Percentiles rank a stretch among this genome's conserved stretches.
Conservation (phyloP, 345 rosid genomes). For the Eucalyptus brandiana region DNA sequence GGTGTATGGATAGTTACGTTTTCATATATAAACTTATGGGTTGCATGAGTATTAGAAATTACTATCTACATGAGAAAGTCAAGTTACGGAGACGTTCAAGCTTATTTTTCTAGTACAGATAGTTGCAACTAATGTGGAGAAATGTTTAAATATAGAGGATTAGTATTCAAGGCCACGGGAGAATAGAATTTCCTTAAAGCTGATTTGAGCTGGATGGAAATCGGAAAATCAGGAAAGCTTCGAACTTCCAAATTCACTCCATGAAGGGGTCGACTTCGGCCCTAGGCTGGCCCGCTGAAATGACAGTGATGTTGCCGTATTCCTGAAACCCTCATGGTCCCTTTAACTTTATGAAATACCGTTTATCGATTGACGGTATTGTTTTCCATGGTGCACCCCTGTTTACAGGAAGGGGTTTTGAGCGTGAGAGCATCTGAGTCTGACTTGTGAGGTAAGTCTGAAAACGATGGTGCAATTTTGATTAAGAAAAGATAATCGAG, state of each 20-base stretch:
- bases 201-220: not conserved
- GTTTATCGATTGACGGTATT: not conserved
- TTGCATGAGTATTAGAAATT: not conserved
- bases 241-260: not conserved
- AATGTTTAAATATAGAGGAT: not conserved
- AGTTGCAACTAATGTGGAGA: not conserved
- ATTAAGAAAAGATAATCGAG: not conserved
- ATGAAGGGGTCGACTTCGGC: not conserved
- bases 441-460: not conserved
- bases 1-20: not conserved
- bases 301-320: not conserved
- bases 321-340: not conserved
- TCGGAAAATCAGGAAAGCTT: not conserved
- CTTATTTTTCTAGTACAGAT: not conserved
- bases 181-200: not conserved
- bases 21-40: not conserved
- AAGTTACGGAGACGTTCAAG: not conserved
- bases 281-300: not conserved
- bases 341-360: not conserved
- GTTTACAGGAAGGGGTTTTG: not conserved
- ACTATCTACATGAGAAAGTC: not conserved
- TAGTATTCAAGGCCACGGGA: not conserved
- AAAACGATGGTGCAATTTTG: not conserved
- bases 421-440: not conserved
- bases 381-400: not conserved